Evolutionary conservation across 352 stramenopile species (phyloP).

Genomic region (Phytopythium chamaehyphon): DNA sequence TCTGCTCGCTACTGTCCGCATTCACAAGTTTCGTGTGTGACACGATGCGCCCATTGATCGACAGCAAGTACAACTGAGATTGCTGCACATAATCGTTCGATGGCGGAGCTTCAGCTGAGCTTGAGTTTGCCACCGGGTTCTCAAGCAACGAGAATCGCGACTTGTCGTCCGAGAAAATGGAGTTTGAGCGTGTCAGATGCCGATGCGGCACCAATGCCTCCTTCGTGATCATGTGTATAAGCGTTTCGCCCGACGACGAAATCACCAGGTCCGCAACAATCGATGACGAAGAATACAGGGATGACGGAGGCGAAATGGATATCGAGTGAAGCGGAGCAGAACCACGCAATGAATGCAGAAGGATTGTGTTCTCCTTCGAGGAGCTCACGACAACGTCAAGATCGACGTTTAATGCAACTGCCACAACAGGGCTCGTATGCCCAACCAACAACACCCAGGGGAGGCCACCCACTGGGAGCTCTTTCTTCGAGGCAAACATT

Average conservation of each 20-base stretch:
- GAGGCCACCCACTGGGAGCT: conserved; percentile 69
- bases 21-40: conserved; percentile 52
- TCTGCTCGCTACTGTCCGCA: conserved; percentile 29
- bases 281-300: conserved; percentile 14
- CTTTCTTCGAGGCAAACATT: conserved; percentile 78
- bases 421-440: conserved; percentile 74
- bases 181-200: conserved; percentile 31
- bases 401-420: conserved; percentile 76
- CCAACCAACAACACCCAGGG: conserved; percentile 78
- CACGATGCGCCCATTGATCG: conserved; percentile 78
- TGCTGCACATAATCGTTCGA: conserved; percentile 21
- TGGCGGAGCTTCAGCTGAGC: too few species aligned
- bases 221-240: conserved; percentile 66
- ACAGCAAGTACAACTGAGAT: conserved; percentile 75
- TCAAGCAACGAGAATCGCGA: conserved; percentile 7
- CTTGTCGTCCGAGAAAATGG: conserved; percentile 44
- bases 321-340: conserved; percentile 73
- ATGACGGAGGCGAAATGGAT: conserved; percentile 43
- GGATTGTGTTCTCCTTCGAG: conserved; percentile 66
- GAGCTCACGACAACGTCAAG: conserved; percentile 80
- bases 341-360: conserved; percentile 73
- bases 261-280: conserved; percentile 71
- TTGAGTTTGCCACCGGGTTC: too few species aligned
- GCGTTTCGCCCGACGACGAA: conserved; percentile 59
- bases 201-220: conserved; percentile 9